Evolutionary conservation across 164 flowering plant species (phyloP), one percentile per base, ranked within the genome.

Genomic region (Tetrastigma voinierianum): DNA sequence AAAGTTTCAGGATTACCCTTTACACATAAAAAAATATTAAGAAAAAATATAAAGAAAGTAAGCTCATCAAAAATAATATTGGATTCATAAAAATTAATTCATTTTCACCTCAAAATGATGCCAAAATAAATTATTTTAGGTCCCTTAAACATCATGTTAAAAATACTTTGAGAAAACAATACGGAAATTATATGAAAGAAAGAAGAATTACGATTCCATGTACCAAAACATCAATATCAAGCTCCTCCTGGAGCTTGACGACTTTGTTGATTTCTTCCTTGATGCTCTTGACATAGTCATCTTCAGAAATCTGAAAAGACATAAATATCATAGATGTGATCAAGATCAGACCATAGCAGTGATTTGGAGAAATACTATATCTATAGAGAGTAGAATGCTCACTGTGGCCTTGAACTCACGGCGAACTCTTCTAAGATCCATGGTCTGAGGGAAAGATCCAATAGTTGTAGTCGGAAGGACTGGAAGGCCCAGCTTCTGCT

Each of bases 361-460:
- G 10, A 20, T 19, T 43, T 48, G 46, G 24, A 13, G 51, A n/a
- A 52, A 56, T 46, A 61, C 23, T 12, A n/a, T n/a, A 57, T 19
- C 20, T 1, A 4, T 11, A 16, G 23, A 24, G n/a, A 52, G 14
- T 43, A 2, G 21, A 23, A 32, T 9, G 66, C 90, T 79, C 66
- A 91, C 62, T 93, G 89, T 51, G 96, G 92, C 82, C n/a, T 93
- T 93, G 89, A 78, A 93, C 67, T 93, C 97, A 69, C 96, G 90
- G 43, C 97, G 94, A 13, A 88, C 92, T 73, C 91, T 89, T 68
- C 98, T 83, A n/a, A n/a, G n/a, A 17, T 93, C 97, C 46, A 83
- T 63, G n/a, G 98, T 93, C 70, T 93, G 98, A 57, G n/a, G 98
- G 88, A 93, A 93, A 57, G 98, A 93, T 17, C 98, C 97, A 81